Percentiles rank a stretch among this genome's conserved stretches.
Evolutionary conservation across 768 basidiomycete species (phyloP).

Genomic region (Chiua virens): DNA sequence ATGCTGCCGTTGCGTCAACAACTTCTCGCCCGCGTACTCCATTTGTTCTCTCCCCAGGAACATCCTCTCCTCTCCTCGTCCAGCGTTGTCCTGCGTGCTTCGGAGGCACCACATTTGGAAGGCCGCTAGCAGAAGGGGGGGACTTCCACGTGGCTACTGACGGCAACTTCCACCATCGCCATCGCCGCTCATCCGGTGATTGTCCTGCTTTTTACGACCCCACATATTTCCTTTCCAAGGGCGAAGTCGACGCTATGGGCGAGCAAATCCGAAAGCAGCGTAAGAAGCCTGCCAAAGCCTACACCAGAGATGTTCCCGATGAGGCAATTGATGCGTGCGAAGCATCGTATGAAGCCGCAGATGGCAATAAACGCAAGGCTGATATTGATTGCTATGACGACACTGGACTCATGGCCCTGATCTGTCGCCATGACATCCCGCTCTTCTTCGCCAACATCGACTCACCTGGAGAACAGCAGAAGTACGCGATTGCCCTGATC

Average conservation of each 20-base stretch:
- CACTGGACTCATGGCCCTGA: slow-evolving; percentile 37
- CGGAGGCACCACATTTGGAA: slow-evolving; percentile 10
- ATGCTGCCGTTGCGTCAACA: no score
- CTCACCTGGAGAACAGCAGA: slow-evolving; percentile 14
- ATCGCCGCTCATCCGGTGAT: slow-evolving; percentile 31
- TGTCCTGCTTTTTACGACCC: slow-evolving; percentile 33
- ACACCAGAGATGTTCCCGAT: slow-evolving; percentile 27
- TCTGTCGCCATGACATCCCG: slow-evolving; percentile 40
- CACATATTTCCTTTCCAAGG: slow-evolving; percentile 34
- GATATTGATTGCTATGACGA: slow-evolving; percentile 30
- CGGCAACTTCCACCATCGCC: no score
- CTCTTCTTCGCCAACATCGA: slow-evolving; percentile 33
- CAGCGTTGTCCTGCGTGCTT: slow-evolving; percentile 35
- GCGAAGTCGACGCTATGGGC: slow-evolving; percentile 33
- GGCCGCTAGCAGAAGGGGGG: slow-evolving; percentile 19
- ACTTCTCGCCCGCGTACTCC: no score
- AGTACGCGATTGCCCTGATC: slow-evolving; percentile 37
- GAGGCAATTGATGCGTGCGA: slow-evolving; percentile 37
- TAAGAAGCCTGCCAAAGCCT: slow-evolving; percentile 11
- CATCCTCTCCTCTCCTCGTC: no score
- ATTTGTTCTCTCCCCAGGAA: no score
- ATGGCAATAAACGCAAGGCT: slow-evolving; percentile 8
- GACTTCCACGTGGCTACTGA: slow-evolving; percentile 39
- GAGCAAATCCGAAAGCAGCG: slow-evolving; percentile 20
- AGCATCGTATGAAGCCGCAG: slow-evolving; percentile 6